Evolutionary conservation across 1,139 yeast genomes (phyloP), one percentile per base, ranked within the genome.

Genomic region (Debaryomyces psychrophilus): DNA sequence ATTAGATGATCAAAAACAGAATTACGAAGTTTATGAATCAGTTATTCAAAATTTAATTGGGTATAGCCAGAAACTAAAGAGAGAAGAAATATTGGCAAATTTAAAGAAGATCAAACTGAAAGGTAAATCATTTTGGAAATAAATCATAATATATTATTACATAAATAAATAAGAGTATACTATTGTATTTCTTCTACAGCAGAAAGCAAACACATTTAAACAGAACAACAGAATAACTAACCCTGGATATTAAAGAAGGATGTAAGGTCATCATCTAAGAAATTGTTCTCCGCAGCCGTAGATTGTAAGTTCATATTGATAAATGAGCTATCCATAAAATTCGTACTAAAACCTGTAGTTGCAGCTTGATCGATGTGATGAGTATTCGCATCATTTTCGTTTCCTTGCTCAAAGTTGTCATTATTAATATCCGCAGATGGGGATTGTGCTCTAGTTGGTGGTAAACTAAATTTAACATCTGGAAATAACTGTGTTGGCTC

Each of bases 21-120:
- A 84, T 56, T 80, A 82, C 54, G 81, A 79, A 44, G 81, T 85
- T 11, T 84, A 82, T 57, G 90, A 85, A 57, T 73, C 82, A 4
- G 89, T 85, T 51, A 87, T 85, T 31, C 90, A 85, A 60, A 83
- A 82, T 52, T 68, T 84, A 52, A 83, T 85, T 31, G 92, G 87
- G 17, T 83, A 85, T 60, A 83, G 87, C 27, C 90, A 85, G 57
- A 75, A 76, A 53, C 55, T 78, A 36, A 71, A 76, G 52, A 63
- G 84, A 46, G 78, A 79, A 42, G 82, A 79, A 56, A 65, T 77
- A 20, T 57, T 76, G 44, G 74, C 64, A 45, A 65, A 66, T 49
- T 59, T 73, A 53, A 68, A 69, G 48, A 61, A 62, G 38, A 52
- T 66, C 9, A 62, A 62, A 42, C 44, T 46, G 25, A 62, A 60